phyloP scores from a whole-genome alignment of 345 rosid genomes.

The Eucalyptus regnans region DNA sequence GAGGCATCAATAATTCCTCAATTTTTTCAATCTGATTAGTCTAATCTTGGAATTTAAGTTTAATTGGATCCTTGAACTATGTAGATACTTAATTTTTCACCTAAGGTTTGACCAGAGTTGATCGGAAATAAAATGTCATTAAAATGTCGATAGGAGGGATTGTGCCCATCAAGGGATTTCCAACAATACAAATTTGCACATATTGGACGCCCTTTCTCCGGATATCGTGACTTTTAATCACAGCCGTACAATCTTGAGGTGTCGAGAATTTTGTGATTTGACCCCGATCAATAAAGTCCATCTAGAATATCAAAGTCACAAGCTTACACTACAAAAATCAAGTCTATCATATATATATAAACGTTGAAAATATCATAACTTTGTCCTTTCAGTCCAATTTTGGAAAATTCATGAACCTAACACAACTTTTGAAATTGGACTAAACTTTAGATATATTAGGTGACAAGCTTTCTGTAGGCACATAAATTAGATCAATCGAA shows the following conservation, averaged over 20 bases:
- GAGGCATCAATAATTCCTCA: background rate
- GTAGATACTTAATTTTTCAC: too few species aligned
- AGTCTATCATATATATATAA: background rate
- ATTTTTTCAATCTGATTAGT: background rate
- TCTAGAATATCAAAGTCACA: background rate
- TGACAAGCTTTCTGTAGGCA: background rate
- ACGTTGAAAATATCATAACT: background rate
- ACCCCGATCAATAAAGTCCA: background rate
- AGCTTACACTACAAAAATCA: background rate
- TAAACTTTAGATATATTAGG: background rate
- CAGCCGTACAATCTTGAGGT: background rate
- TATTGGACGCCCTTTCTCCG: fast-evolving
- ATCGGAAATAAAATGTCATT: background rate
- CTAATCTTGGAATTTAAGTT: background rate
- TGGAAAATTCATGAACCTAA: background rate
- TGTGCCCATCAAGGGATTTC: background rate
- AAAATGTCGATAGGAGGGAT: background rate
- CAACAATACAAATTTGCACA: background rate
- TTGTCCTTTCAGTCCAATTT: background rate
- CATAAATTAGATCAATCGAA: too few species aligned
- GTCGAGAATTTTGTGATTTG: background rate
- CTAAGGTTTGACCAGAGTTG: background rate
- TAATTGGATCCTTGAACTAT: background rate
- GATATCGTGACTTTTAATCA: background rate
- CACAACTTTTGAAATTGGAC: background rate